Conservation (phyloP, 75 land plant species). For the Cunninghamia lanceolata region DNA sequence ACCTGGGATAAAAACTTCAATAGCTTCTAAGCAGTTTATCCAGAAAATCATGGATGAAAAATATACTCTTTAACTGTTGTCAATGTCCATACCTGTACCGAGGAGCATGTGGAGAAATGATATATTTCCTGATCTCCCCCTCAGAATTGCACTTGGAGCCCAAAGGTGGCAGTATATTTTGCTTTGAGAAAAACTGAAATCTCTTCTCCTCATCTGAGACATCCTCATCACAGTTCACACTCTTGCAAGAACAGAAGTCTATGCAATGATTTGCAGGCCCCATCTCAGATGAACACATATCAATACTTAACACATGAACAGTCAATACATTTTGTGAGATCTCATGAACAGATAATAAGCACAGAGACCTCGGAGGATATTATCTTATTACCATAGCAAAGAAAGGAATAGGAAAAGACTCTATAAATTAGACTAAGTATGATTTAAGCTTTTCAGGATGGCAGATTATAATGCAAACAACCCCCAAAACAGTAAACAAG, state of each 20-base stretch:
- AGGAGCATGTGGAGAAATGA: conserved; percentile 6
- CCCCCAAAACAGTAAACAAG: not conserved
- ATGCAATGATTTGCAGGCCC: not conserved
- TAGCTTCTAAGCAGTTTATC: not conserved
- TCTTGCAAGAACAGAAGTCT: not conserved
- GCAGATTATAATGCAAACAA: not conserved
- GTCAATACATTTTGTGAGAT: not conserved
- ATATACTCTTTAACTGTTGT: not conserved
- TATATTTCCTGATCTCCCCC: not conserved
- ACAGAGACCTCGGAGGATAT: not conserved
- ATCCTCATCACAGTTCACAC: not conserved
- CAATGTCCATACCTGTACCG: not conserved
- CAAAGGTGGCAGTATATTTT: conserved; percentile 12
- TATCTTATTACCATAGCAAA: not conserved
- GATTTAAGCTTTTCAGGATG: not conserved
- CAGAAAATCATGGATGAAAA: not conserved
- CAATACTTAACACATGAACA: not conserved
- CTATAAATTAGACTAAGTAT: not conserved
- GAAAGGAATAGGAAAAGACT: not conserved
- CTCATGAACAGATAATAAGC: not conserved
- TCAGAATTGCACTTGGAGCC: not conserved
- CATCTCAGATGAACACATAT: not conserved
- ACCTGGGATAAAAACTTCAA: not conserved
- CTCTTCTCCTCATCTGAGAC: conserved; percentile 1
- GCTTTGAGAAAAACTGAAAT: not conserved